Base-by-base conservation (phyloP, 1,139 yeast genomes). In the Torulaspora pretoriensis region DNA sequence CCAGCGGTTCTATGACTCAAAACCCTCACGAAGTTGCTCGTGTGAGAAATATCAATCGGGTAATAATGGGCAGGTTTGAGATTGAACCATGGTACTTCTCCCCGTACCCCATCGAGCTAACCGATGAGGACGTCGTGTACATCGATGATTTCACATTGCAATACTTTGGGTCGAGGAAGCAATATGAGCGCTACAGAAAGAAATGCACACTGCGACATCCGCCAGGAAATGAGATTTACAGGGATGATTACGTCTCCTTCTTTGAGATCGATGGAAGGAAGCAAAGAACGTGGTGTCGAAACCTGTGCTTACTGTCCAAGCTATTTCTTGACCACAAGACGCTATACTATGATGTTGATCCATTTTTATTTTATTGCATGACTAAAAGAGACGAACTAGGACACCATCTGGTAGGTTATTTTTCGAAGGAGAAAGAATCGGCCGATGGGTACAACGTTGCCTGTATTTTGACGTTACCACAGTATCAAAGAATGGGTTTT, bases 1-100 rank as follows among this genome's bases (percentile, higher is more conserved):
- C 96, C 0, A 75, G 95, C 23, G 98, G 98, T 2, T 90, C 97
- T 1, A 92, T 94, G 98, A 86, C 95, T 6, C 98, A 94, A 65
- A 74, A 73, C 41, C 84, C 86, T 54, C 83, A 81, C 61, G 98
- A 92, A 61, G 88, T 92, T 22, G 89, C 97, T 0, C 74, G 95
- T 49, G 97, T 92, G 36, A 76, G 97, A 56, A 92, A 92, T 62
- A 73, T 94, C 53, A 73, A 78, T 31, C 74, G 78, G 38, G 77
- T 92, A 3, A 83, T 88, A 3, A 80, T 92, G 68, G 99, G 98
- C 1, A 86, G 84, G 52, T 89, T 82, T 65, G 86, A 86, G 52
- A 87, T 94, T 40, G 99, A 92, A 63, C 98, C 99, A 1, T 92
- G 99, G 99, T 94, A 92, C 67, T 92, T 94, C 61, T 86, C 96